phyloP scores from a whole-genome alignment of 2,329 filamentous ascomycete genomes.

The Hymenoscyphus occultus region DNA sequence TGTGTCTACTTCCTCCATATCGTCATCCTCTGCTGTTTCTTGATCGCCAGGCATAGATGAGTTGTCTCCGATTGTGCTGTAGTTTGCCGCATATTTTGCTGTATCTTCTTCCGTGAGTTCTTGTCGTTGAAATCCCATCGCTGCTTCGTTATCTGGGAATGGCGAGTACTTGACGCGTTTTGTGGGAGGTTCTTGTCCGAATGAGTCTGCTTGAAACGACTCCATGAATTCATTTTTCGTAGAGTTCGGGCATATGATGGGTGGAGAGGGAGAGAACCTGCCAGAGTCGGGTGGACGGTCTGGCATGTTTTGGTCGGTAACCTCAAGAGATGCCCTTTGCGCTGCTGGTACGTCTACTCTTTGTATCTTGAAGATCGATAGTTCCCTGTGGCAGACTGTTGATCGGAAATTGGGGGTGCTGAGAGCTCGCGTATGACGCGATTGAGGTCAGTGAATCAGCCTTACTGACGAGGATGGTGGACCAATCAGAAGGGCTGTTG shows the following conservation, averaged over 20 bases:
- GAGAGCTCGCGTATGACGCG: not conserved
- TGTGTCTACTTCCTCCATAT: not conserved
- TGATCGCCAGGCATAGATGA: not conserved
- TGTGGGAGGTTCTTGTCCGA: not conserved
- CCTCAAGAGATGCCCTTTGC: not conserved
- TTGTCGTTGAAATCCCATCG: not conserved
- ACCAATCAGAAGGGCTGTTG: not conserved
- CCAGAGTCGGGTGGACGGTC: not conserved
- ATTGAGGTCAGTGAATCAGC: not conserved
- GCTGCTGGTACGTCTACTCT: not conserved
- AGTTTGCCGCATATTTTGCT: not conserved
- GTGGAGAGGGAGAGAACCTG: not conserved
- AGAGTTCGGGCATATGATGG: not conserved
- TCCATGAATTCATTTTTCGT: not conserved
- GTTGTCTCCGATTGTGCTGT: not conserved
- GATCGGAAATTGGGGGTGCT: not conserved
- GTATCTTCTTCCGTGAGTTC: not conserved
- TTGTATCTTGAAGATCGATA: too few species aligned
- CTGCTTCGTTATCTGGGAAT: not conserved
- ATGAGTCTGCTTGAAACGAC: not conserved
- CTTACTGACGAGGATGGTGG: not conserved
- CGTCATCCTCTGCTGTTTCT: not conserved
- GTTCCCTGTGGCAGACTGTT: not conserved
- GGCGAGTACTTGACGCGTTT: slow-evolving; percentile 2
- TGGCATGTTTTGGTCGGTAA: not conserved